Percentiles rank a stretch among this genome's conserved stretches.
Conservation (phyloP, 768 basidiomycete genomes). For the Crassisporium funariophilum region DNA sequence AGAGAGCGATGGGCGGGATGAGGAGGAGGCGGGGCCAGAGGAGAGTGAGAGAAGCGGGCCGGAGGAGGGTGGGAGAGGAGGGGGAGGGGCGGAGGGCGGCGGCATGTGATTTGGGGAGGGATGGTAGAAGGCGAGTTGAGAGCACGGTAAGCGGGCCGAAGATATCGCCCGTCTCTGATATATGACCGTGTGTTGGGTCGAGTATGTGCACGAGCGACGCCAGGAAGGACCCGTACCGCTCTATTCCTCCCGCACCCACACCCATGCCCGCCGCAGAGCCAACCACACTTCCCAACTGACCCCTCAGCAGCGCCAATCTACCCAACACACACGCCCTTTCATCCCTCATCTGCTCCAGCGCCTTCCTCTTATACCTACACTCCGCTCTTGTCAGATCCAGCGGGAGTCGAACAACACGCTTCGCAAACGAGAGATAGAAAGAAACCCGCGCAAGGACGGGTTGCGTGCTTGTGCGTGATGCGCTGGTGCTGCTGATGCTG, state of each 20-base stretch:
- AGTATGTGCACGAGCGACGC: constrained; percentile 21
- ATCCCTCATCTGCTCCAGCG: constrained; percentile 66
- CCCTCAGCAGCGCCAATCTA: constrained; percentile 55
- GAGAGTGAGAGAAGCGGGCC: constrained; percentile 69
- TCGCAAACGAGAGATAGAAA: constrained; percentile 19
- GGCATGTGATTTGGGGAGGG: constrained; percentile 11
- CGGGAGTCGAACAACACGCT: constrained; percentile 47
- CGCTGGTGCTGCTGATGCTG: constrained; percentile 3
- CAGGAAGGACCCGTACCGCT: constrained; percentile 17
- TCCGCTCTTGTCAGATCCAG: constrained; percentile 68
- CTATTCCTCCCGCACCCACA: constrained; percentile 15
- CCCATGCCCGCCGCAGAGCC: constrained; percentile 21
- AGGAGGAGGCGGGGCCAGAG: constrained; percentile 84
- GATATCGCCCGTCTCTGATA: constrained; percentile 5
- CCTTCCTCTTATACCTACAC: constrained; percentile 58
- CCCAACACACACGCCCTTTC: constrained; percentile 71
- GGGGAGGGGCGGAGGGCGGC: constrained; percentile 15
- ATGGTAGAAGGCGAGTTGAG: constrained; percentile 12
- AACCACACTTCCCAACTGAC: constrained; percentile 29
- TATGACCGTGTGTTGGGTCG: constrained; percentile 2
- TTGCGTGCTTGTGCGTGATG: background rate
- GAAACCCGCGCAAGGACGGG: constrained; percentile 5
- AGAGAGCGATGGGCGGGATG: constrained; percentile 66
- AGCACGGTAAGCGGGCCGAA: constrained; percentile 16
- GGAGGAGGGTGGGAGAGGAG: constrained; percentile 43